Evolutionary conservation across 106 monocot species (phyloP), one percentile per base, ranked within the genome.

Genomic region (Allium fistulosum): DNA sequence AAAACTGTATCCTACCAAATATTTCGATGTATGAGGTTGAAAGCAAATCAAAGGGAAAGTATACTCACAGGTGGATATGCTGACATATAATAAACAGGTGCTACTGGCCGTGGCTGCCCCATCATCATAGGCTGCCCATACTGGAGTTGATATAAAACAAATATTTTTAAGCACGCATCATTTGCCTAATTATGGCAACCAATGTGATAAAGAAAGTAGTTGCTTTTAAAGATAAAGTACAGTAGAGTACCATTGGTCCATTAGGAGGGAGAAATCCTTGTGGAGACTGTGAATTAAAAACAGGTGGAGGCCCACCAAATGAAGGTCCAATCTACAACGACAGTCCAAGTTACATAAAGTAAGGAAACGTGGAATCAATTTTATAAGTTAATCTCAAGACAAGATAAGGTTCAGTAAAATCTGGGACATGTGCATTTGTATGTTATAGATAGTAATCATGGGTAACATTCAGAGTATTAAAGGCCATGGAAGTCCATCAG

Each of bases 111-210:
- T 67, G 80, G 74, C 68, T 80, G 85, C 17, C 78, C 78, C 67
- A 75, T 11, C 57, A 80, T 68, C 77, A 85, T 63, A 62, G 74
- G 85, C 71, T 75, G 77, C 8, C 74, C 77, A 64, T 80, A 85
- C 85, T 85, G 77, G 66, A 72, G 46, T 58, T 63, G 2, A 59
- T 7, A 62, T 8, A 18, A 8, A 47, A 18, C 37, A 63, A 46
- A 37, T 15, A 46, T 47, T 13, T 63, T 18, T 14, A 47, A 50
- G 17, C 17, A 65, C 28, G 17, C 8, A 65, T 49, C 17, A 48
- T 65, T 50, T 65, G 17, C 10, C 9, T 4, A 11, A 49, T 17
- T 9, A 8, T 17, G 3, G 10, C 17, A 50, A 3, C 4, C 4
- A 17, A 65, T 50, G 49, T 17, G 16, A 50, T 49, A 26, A 12